Evolutionary conservation across 2,329 filamentous ascomycete species (phyloP).

Genomic region (Epichloe baconii): DNA sequence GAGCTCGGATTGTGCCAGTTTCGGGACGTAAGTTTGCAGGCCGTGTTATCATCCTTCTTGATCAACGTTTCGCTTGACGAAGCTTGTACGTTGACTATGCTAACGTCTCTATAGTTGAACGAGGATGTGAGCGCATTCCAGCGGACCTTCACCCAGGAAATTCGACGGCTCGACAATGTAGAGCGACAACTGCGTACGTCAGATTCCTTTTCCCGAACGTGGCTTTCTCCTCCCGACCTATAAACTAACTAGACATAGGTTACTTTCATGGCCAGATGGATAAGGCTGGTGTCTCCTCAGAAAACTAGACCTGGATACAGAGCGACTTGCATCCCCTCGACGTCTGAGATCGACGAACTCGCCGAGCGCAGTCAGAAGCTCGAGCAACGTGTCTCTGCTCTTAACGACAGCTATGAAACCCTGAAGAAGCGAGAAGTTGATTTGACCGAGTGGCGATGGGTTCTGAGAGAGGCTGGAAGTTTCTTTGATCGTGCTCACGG

Average conservation of each 20-base stretch:
- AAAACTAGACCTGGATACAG: constrained; percentile 81
- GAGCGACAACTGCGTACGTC: constrained; percentile 87
- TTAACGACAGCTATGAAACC: constrained; percentile 98
- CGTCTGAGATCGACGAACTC: constrained; percentile 92
- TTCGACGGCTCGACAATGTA: constrained; percentile 92
- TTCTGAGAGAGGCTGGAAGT: constrained; percentile 85
- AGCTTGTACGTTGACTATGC: background rate
- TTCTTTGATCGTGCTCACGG: constrained; percentile 96
- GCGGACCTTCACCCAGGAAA: constrained; percentile 93
- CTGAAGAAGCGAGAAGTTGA: constrained; percentile 96
- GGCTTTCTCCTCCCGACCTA: background rate
- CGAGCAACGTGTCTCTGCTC: constrained; percentile 77
- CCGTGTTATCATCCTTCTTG: background rate
- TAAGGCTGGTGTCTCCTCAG: constrained; percentile 77
- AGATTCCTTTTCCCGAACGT: constrained; percentile 6
- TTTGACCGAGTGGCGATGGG: constrained; percentile 96
- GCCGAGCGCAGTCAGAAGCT: constrained; percentile 84
- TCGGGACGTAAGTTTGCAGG: constrained; percentile 60
- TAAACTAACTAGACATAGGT: constrained; percentile 37
- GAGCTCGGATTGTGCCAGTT: constrained; percentile 96
- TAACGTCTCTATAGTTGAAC: constrained; percentile 56
- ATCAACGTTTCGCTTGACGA: background rate
- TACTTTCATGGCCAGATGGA: constrained; percentile 97
- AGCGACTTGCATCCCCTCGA: constrained; percentile 74
- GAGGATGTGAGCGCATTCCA: constrained; percentile 89